Conservation (phyloP, 306 rosid species). For the Malus fusca region DNA sequence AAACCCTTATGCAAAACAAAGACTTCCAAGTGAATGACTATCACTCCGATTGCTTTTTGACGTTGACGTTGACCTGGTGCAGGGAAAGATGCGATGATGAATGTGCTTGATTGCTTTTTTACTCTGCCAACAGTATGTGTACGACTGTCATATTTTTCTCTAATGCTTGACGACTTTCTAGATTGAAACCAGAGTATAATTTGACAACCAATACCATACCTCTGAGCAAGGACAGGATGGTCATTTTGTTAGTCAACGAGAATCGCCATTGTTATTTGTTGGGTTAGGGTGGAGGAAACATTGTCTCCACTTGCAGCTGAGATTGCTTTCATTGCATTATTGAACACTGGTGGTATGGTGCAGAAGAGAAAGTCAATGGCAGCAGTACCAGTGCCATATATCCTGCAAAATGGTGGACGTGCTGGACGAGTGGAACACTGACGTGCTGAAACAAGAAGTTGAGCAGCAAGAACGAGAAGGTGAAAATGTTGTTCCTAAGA, state of each 20-base stretch:
- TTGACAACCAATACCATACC: background rate
- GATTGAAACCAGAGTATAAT: too few relatives aligned
- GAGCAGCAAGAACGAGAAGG: too few relatives aligned
- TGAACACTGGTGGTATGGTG: background rate
- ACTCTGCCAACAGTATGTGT: too few relatives aligned
- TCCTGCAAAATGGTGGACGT: background rate
- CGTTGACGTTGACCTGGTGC: background rate
- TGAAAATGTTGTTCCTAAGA: background rate
- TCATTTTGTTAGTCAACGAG: conserved; percentile 25
- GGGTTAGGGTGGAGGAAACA: background rate
- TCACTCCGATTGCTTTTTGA: background rate
- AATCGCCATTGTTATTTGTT: background rate
- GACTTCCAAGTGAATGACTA: background rate
- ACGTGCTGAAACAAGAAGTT: too few relatives aligned
- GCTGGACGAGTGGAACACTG: background rate
- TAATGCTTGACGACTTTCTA: too few relatives aligned
- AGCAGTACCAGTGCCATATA: background rate
- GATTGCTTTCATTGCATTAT: background rate
- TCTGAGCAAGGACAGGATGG: conserved; percentile 7
- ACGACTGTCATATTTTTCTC: too few relatives aligned
- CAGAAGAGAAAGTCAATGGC: background rate
- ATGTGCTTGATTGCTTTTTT: background rate
- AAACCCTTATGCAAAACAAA: background rate
- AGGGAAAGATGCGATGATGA: background rate
- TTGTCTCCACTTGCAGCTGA: background rate